These are phyloP conservation scores for Kuraishia ogatae DNA, from an alignment of 805 yeast species.

Conservation along the genomic window DNA sequence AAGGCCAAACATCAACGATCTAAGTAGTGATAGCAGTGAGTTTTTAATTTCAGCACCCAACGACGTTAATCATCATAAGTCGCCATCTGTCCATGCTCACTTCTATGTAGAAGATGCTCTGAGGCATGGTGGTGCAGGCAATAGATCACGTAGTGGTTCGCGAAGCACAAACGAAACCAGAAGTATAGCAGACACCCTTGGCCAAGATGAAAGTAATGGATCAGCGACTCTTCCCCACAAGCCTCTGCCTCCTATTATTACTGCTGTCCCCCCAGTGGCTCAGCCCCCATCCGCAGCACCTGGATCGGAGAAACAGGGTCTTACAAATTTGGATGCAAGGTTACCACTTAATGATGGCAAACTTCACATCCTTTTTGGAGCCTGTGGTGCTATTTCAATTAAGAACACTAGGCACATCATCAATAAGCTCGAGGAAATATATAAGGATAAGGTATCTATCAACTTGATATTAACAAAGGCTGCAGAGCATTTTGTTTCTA, in stretches of 20 bases:
- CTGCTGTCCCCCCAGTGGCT: neutral
- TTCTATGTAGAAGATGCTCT: constrained; percentile 61
- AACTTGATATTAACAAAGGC: constrained; percentile 47
- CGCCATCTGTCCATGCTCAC: constrained; percentile 71
- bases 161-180: constrained; percentile 18
- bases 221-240: neutral
- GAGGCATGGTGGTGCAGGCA: constrained; percentile 35
- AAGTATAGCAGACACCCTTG: constrained; percentile 7
- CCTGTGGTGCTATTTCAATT: constrained; percentile 48
- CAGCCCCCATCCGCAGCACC: neutral
- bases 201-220: neutral
- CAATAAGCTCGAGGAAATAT: constrained; percentile 41
- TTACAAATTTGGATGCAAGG: constrained; percentile 21
- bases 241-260: neutral
- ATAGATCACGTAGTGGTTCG: constrained; percentile 25
- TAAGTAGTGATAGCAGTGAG: neutral
- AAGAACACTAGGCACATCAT: constrained; percentile 45
- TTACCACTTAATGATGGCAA: constrained; percentile 46
- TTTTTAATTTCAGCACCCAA: neutral
- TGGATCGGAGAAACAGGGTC: neutral
- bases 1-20: neutral
- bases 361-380: constrained; percentile 46
- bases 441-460: constrained; percentile 40
- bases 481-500: constrained; percentile 41
- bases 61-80: constrained; percentile 33